These are phyloP conservation scores for Colletotrichum sp. DNA, from an alignment of 2,329 filamentous ascomycete genomes.

Conservation along the genomic window DNA sequence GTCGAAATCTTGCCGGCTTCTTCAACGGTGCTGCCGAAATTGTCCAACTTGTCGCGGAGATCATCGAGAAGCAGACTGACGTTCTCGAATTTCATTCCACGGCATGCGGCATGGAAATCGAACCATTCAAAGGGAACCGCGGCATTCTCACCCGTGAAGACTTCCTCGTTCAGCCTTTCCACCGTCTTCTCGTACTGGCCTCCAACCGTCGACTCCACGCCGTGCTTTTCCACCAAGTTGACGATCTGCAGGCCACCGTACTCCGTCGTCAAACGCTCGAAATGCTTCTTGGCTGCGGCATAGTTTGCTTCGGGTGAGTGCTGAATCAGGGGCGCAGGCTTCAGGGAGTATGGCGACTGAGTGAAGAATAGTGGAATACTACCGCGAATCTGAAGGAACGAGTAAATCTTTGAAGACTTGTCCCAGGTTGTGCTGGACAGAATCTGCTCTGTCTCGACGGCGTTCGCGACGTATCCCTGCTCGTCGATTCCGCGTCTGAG, in stretches of 20 bases:
- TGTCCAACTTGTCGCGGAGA: constrained; percentile 70
- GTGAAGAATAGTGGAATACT: constrained; percentile 97
- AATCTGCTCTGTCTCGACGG: constrained; percentile 94
- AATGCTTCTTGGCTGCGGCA: constrained; percentile 79
- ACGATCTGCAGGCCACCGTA: constrained; percentile 83
- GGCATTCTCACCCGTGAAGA: constrained; percentile 43
- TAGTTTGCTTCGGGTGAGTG: constrained; percentile 83
- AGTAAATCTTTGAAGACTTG: constrained; percentile 68
- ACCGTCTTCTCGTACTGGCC: constrained; percentile 76
- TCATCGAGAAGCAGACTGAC: constrained; percentile 79
- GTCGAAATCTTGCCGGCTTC: constrained; percentile 45
- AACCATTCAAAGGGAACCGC: constrained; percentile 89
- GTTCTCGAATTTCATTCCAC: constrained; percentile 98
- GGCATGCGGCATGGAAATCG: constrained; percentile 91
- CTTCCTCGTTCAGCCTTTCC: constrained; percentile 68
- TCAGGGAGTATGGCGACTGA: constrained; percentile 91
- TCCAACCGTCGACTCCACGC: constrained; percentile 80
- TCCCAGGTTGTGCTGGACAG: constrained; percentile 76
- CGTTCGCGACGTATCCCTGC: constrained; percentile 86
- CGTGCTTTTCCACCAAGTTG: constrained; percentile 88
- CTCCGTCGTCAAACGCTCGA: constrained; percentile 67
- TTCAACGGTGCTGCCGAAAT: constrained; percentile 73
- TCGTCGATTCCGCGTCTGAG: constrained; percentile 90
- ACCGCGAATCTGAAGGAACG: constrained; percentile 86
- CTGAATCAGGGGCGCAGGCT: constrained; percentile 82